phyloP scores from a whole-genome alignment of 345 rosid genomes.

The Capsella bursapastoris region DNA sequence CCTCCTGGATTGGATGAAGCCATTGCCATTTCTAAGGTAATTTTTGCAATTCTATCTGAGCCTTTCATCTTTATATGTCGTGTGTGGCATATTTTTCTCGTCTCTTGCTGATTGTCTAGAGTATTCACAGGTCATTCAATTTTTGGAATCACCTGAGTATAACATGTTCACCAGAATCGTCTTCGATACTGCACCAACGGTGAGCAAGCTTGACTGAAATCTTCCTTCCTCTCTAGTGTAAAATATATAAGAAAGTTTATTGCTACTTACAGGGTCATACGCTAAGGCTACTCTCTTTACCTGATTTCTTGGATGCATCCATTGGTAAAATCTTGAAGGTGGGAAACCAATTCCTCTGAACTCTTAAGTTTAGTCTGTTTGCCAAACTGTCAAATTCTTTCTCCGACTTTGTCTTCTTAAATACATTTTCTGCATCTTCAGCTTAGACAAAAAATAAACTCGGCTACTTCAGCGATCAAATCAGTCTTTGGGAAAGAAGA shows the following conservation, averaged over 20 bases:
- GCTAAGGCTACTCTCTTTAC: slow-evolving; percentile 83
- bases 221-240: background rate
- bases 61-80: slow-evolving; percentile 14
- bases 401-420: slow-evolving; percentile 11
- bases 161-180: slow-evolving; percentile 90
- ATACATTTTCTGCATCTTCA: slow-evolving; percentile 45
- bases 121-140: slow-evolving; percentile 84
- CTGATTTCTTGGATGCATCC: slow-evolving; percentile 95
- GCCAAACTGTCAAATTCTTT: slow-evolving; percentile 20
- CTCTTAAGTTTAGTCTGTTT: slow-evolving; percentile 10
- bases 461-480: slow-evolving; percentile 96
- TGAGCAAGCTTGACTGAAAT: slow-evolving; percentile 46
- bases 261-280: slow-evolving; percentile 79
- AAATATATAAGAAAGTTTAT: slow-evolving; percentile 15
- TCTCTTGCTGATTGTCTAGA: slow-evolving; percentile 37
- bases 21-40: slow-evolving; percentile 92
- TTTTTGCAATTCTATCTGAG: slow-evolving; percentile 14
- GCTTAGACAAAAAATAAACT: slow-evolving; percentile 89
- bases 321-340: slow-evolving; percentile 98
- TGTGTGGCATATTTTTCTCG: slow-evolving; percentile 5
- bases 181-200: slow-evolving; percentile 98
- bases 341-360: slow-evolving; percentile 7
- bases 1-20: slow-evolving; percentile 99
- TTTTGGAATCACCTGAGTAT: slow-evolving; percentile 91
- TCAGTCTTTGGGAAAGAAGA: slow-evolving; percentile 88